Percentiles rank a stretch among this genome's conserved stretches.
Evolutionary conservation across 768 basidiomycete genomes (phyloP).

Genomic region (Lenzites betulinus): DNA sequence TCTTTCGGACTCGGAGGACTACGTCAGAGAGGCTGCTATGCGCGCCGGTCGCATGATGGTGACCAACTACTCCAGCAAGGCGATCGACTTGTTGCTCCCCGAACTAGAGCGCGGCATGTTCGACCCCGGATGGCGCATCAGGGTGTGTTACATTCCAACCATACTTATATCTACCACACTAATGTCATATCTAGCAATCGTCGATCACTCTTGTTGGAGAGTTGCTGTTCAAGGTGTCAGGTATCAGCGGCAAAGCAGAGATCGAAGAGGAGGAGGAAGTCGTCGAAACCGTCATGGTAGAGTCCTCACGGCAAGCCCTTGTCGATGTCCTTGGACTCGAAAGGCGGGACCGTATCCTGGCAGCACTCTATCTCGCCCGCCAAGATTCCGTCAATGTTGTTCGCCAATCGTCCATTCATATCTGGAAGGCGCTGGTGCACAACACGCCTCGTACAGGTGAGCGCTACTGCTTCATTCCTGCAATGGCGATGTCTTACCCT

Average conservation of each 20-base stretch:
- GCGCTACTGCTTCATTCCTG: conserved; percentile 15
- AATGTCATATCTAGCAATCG: conserved; percentile 63
- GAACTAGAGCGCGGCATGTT: conserved; percentile 96
- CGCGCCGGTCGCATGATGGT: conserved; percentile 98
- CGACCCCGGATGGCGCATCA: conserved; percentile 91
- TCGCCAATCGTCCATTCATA: conserved; percentile 88
- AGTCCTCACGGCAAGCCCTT: conserved; percentile 83
- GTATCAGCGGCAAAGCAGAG: conserved; percentile 87
- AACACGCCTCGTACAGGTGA: conserved; percentile 90
- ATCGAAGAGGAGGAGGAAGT: conserved; percentile 78
- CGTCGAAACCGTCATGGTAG: conserved; percentile 65
- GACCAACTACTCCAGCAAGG: conserved; percentile 87
- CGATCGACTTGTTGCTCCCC: conserved; percentile 91
- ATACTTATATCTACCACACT: conserved; percentile 19
- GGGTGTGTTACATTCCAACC: conserved; percentile 51
- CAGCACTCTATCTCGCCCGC: conserved; percentile 88
- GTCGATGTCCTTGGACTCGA: conserved; percentile 87
- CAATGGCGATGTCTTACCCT: conserved; percentile 5
- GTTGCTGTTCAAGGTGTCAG: conserved; percentile 93
- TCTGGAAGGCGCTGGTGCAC: conserved; percentile 97
- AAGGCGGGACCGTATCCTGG: conserved; percentile 87
- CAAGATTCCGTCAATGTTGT: conserved; percentile 91
- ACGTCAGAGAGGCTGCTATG: conserved; percentile 97
- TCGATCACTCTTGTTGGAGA: conserved; percentile 97
- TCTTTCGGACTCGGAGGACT: conserved; percentile 90